These are phyloP conservation scores for Hygrophoropsis aurantiaca DNA, from an alignment of 768 basidiomycete genomes.

Conservation along the genomic window DNA sequence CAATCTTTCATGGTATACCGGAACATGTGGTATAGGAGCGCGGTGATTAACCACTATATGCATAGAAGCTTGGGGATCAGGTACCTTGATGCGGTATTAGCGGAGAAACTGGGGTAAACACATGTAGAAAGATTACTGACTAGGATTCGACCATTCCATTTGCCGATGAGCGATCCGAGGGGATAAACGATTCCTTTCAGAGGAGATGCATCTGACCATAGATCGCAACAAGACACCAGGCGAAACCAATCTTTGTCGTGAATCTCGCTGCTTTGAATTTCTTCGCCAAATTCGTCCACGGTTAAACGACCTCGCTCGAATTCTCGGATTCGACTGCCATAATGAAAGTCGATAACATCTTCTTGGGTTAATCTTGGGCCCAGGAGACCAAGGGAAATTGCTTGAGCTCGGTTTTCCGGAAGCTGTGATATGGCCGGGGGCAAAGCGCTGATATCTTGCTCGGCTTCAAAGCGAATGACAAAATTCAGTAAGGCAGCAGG, in stretches of 20 bases:
- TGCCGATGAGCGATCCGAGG: conserved; percentile 43
- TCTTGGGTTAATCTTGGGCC: conserved; percentile 36
- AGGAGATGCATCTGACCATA: conserved; percentile 33
- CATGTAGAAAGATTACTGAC: conserved; percentile 29
- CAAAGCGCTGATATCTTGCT: conserved; percentile 28
- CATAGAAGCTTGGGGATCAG: conserved; percentile 22
- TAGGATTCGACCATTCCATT: conserved; percentile 47
- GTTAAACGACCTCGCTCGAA: conserved; percentile 15
- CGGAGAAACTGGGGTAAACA: conserved; percentile 7
- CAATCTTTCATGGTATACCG: conserved; percentile 36
- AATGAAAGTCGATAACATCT: conserved; percentile 41
- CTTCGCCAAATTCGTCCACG: conserved; percentile 14
- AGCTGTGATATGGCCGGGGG: conserved; percentile 19
- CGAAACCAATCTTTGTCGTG: conserved; percentile 53
- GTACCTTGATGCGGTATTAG: conserved; percentile 22
- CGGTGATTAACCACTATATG: conserved; percentile 22
- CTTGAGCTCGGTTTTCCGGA: conserved; percentile 36
- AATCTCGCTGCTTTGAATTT: conserved; percentile 18
- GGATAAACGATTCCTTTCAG: conserved; percentile 42
- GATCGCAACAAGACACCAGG: conserved; percentile 41
- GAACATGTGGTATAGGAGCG: conserved; percentile 16
- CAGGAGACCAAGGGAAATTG: conserved; percentile 22
- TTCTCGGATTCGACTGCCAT: conserved; percentile 33
- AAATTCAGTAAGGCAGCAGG: conserved; percentile 40
- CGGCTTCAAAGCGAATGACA: conserved; percentile 36